These are phyloP conservation scores for Rosa multiflora DNA, from an alignment of 306 rosid genomes.

Conservation along the genomic window DNA sequence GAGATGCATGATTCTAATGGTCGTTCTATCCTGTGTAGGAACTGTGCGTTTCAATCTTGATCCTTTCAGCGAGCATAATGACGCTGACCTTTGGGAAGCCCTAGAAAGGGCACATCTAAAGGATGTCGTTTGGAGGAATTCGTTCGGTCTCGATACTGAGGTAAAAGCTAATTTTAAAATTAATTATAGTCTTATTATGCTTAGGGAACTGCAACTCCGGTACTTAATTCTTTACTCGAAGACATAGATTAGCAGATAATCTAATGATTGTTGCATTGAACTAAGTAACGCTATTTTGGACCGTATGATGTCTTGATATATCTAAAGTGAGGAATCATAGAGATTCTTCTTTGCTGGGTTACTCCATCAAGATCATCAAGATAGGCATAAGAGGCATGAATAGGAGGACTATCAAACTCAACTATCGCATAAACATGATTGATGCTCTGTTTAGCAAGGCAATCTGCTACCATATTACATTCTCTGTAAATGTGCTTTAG, in stretches of 20 bases:
- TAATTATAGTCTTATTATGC: too few species aligned
- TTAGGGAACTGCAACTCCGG: neutral
- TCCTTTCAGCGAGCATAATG: constrained; percentile 77
- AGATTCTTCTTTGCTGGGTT: too few species aligned
- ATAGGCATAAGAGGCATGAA: too few species aligned
- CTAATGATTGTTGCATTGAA: neutral
- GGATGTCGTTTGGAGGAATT: constrained; percentile 62
- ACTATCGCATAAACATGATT: too few species aligned
- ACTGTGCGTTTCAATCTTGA: constrained; percentile 85
- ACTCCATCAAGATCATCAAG: too few species aligned
- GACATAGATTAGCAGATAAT: neutral
- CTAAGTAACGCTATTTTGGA: neutral
- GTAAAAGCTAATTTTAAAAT: constrained; percentile 31
- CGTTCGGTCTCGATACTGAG: constrained; percentile 80
- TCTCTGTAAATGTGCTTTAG: too few species aligned
- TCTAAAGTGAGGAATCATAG: neutral
- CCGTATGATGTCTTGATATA: neutral
- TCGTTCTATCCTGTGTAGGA: constrained; percentile 40
- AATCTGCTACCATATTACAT: too few species aligned
- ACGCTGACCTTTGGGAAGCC: constrained; percentile 89
- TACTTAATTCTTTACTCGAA: neutral
- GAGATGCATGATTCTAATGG: constrained; percentile 10
- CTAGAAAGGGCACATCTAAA: constrained; percentile 81
- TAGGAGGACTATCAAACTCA: too few species aligned
- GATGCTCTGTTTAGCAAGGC: too few species aligned